phyloP scores from a whole-genome alignment of 108 stramenopile genomes.

The Mediolabrus comicus region DNA sequence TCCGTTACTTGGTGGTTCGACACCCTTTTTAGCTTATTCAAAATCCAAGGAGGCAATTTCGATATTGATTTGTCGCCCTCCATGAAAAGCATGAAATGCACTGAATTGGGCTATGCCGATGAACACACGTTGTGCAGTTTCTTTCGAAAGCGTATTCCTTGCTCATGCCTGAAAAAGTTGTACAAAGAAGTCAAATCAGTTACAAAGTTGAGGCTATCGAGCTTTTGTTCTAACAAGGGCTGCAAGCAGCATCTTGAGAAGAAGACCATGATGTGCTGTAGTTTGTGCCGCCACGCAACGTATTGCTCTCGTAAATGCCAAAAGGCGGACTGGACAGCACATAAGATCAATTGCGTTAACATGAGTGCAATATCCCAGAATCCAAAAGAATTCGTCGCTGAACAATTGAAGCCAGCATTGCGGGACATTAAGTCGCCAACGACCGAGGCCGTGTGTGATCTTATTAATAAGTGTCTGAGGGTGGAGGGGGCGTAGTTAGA shows the following conservation, averaged over 20 bases:
- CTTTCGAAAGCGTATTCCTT: not conserved
- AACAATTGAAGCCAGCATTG: too few relatives aligned
- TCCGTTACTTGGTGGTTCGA: not conserved
- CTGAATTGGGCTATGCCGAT: not conserved
- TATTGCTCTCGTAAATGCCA: not conserved
- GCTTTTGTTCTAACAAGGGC: not conserved
- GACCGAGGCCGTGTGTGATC: too few relatives aligned
- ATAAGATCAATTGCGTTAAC: not conserved
- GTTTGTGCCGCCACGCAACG: not conserved
- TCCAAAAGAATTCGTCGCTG: too few relatives aligned
- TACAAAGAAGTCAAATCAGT: not conserved
- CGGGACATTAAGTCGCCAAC: too few relatives aligned
- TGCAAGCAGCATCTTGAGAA: not conserved
- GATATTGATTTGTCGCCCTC: too few relatives aligned
- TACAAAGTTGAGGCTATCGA: not conserved
- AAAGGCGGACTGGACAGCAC: not conserved
- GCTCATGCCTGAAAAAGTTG: not conserved
- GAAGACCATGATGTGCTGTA: not conserved
- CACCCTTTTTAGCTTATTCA: not conserved
- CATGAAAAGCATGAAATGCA: not conserved
- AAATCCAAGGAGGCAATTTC: too few relatives aligned
- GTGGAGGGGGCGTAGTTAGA: too few relatives aligned
- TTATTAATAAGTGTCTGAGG: too few relatives aligned
- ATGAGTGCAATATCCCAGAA: too few relatives aligned
- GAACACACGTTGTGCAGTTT: not conserved